Conservation (phyloP, 2,329 filamentous ascomycete species). For the Alternaria sp. region DNA sequence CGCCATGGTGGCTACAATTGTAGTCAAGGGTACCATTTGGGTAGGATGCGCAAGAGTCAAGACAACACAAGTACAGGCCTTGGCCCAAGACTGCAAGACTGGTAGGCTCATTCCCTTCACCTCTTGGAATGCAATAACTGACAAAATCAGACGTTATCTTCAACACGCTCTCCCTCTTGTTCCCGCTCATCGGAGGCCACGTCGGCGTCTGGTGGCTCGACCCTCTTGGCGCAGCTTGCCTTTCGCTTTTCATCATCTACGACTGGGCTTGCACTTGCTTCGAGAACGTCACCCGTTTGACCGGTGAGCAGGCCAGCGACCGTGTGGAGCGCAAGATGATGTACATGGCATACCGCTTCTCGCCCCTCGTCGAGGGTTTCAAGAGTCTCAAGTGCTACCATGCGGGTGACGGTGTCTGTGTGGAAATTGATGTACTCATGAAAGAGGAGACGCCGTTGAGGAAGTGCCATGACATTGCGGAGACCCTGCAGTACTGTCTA, state of each 20-base stretch:
- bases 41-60: slow-evolving; percentile 65
- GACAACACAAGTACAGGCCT: slow-evolving; percentile 68
- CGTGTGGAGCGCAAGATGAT: slow-evolving; percentile 63
- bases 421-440: slow-evolving; percentile 66
- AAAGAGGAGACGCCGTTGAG: slow-evolving; percentile 60
- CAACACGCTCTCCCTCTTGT: slow-evolving; percentile 67
- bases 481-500: slow-evolving; percentile 68
- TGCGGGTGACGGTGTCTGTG: slow-evolving; percentile 67
- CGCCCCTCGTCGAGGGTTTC: slow-evolving; percentile 60
- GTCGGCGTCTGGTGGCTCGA: slow-evolving; percentile 72
- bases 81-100: slow-evolving; percentile 67
- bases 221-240: slow-evolving; percentile 64
- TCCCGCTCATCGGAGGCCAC: slow-evolving; percentile 66
- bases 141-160: slow-evolving; percentile 65
- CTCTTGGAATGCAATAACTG: not conserved
- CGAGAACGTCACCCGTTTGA: slow-evolving; percentile 64
- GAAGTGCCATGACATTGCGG: slow-evolving; percentile 64
- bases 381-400: slow-evolving; percentile 66
- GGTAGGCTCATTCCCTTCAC: not conserved
- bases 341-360: slow-evolving; percentile 65
- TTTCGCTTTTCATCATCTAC: slow-evolving; percentile 72
- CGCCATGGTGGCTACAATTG: slow-evolving; percentile 63
- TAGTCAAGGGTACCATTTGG: slow-evolving; percentile 67
- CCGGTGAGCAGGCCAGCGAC: slow-evolving; percentile 62
- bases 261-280: slow-evolving; percentile 70